A percentile compares a stretch with the other conserved stretches of the same genome.
Conservation (phyloP, 345 rosid species). For the Linum trigynum region DNA sequence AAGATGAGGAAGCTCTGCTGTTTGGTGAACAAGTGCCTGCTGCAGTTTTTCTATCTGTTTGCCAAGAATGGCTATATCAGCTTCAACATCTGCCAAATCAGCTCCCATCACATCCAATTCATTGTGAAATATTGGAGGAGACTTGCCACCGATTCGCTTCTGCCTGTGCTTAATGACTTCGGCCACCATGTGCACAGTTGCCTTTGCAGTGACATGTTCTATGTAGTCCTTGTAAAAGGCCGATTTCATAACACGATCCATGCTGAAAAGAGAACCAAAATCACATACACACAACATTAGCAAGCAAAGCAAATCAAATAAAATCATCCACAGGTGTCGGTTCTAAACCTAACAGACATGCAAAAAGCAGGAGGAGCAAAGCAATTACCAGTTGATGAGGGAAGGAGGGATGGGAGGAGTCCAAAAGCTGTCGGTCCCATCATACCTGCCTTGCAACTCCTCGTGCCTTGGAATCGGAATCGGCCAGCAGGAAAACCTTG, state of each 20-base stretch:
- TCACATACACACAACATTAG: no score
- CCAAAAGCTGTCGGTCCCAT: no score
- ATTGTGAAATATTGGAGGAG: neutral
- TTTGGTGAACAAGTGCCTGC: neutral
- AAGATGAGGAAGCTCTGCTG: neutral
- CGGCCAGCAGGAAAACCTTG: neutral
- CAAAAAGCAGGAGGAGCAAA: no score
- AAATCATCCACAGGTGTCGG: no score
- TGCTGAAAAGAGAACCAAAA: no score
- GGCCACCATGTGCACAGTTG: neutral
- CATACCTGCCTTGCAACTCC: neutral
- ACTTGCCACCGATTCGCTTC: no score
- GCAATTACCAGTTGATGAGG: neutral
- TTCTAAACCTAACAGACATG: no score
- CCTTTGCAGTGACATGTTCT: neutral
- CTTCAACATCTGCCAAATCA: neutral
- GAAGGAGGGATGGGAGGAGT: neutral
- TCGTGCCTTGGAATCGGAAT: neutral
- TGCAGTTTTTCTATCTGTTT: neutral
- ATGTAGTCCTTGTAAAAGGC: no score
- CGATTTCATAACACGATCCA: no score
- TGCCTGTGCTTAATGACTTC: no score
- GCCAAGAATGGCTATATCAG: neutral
- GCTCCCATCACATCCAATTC: neutral
- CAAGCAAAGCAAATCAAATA: no score